Base-by-base conservation (phyloP, 495 filamentous ascomycete genomes). In the Penicillium paxilli region DNA sequence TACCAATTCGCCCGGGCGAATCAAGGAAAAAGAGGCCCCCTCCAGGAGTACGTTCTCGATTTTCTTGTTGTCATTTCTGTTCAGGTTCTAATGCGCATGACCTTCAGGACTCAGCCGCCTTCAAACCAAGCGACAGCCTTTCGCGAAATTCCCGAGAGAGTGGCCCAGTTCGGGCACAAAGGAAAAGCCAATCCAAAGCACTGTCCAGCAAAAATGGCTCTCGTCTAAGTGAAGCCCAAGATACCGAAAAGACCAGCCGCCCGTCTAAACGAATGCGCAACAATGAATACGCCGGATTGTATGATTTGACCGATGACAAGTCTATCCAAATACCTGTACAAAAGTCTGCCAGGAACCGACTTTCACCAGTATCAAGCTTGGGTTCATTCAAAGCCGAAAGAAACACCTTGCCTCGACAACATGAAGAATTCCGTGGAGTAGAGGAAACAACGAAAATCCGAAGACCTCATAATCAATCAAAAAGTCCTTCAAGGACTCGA, bases 121-220 rank as follows among this genome's bases (percentile, higher is more conserved):
- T 67, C 38, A 64, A 55, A 17, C 70, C 73, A 1, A 37, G 59
- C 0, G 60, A 78, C 44, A 60, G 51, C 21, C 60, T 78, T 41
- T 67, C 70, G 4, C 28, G 42, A 2, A 68, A 66, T 24, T 32
- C 59, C 17, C 66, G 66, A 32, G 62, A 69, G 8, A 78, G 73
- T 49, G 73, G 72, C 6, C 68, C 75, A n/a, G 63, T 74, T 20
- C 71, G 68, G 44, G 69, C 67, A 4, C 59, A 46, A 24, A 65
- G 67, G 12, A 65, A 20, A 65, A 63, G 40, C 2, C 55, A 48
- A 20, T 10, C 35, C 55, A 14, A 23, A 12, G 21, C 19, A 19
- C 33, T 10, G 19, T 12, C 17, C 14, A 25, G 32, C 4, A 44
- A 37, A 21, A 55, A 33, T 17, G 22, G 21, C 7, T 46, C 47